Base-by-base conservation (phyloP, 2,329 filamentous ascomycete species). In the Trichoderma sp. region DNA sequence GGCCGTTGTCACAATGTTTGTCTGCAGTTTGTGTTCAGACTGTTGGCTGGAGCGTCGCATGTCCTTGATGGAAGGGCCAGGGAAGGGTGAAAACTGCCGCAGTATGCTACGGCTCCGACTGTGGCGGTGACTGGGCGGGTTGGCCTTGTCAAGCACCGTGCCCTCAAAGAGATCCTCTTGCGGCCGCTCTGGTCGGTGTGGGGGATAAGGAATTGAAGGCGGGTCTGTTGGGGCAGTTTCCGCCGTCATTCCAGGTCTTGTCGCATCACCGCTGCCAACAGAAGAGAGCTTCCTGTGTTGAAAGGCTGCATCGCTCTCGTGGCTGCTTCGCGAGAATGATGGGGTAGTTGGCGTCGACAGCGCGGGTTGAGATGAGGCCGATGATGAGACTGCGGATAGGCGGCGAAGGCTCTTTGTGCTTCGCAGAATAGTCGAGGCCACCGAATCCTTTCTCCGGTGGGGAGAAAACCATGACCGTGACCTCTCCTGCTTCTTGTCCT, bases 271-370 rank as follows among this genome's bases (percentile, higher is more conserved):
- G 26, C 19, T 67, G 9, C 26, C 43, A 15, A 41, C 21, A 7
- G 50, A 56, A 15, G 41, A 45, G 43, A 52, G 43, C 19, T 68
- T 72, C 65, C 72, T 71, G 65, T 70, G 72, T 62, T 74, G 67
- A 61, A 71, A 71, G 61, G 73, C 73, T 59, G 66, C 72, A 69
- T 77, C 74, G 68, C 73, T 75, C 47, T 82, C 78, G 64, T 73
- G 79, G 67, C 77, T 80, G 69, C 78, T 80, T 70, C 82, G 78
- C 72, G 82, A 83, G 68, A 77, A 75, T 26, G 81, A 79, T 19
- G 79, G 79, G 65, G 76, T 73, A 51, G 76, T 74, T 14, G 74
- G 77, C 12, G 54, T 52, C 39, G 60, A 47, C 28, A 55, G 17
- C 14, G 54, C 43, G 15, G 60, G 47, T 7, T 61, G 30, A 19